Evolutionary conservation across 2,329 filamentous ascomycete species (phyloP).

Genomic region (Fusarium citri): DNA sequence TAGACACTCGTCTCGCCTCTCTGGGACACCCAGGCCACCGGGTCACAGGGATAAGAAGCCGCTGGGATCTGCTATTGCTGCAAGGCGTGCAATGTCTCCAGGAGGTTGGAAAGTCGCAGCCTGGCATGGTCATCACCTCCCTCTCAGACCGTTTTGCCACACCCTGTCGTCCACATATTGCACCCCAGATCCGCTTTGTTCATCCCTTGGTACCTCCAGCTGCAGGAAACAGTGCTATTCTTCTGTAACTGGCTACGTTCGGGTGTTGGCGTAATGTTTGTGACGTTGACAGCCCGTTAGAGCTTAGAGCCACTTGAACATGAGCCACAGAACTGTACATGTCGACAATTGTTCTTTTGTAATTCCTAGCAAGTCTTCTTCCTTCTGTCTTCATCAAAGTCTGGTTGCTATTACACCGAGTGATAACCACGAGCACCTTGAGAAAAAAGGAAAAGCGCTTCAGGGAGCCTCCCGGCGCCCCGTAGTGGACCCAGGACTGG

Average conservation of each 20-base stretch:
- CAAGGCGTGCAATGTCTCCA: constrained; percentile 35
- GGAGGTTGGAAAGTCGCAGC: constrained; percentile 35
- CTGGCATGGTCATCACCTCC: constrained; percentile 8
- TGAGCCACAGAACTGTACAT: neutral
- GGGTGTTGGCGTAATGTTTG: constrained; percentile 20
- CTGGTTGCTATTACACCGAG: neutral
- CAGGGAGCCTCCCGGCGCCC: constrained; percentile 27
- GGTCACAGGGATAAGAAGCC: constrained; percentile 37
- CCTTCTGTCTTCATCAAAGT: constrained; percentile 11
- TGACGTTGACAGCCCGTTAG: constrained; percentile 33
- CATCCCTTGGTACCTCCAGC: constrained; percentile 27
- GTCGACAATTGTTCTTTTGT: constrained; percentile 12
- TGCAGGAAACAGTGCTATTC: constrained; percentile 23
- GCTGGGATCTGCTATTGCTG: constrained; percentile 35
- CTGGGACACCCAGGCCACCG: constrained; percentile 39
- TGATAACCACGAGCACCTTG: constrained; percentile 21
- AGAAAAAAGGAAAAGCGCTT: constrained; percentile 10
- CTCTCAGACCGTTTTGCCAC: constrained; percentile 25
- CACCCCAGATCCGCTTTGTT: constrained; percentile 16
- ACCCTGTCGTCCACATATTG: constrained; percentile 7
- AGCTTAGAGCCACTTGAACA: constrained; percentile 1
- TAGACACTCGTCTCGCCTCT: constrained; percentile 18
- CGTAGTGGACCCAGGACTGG: constrained; percentile 33
- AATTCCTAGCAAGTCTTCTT: constrained; percentile 11
- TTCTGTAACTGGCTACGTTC: constrained; percentile 20